These are phyloP conservation scores for Gaillardinia entomophila DNA, from an alignment of 805 yeast genomes.

Conservation along the genomic window DNA sequence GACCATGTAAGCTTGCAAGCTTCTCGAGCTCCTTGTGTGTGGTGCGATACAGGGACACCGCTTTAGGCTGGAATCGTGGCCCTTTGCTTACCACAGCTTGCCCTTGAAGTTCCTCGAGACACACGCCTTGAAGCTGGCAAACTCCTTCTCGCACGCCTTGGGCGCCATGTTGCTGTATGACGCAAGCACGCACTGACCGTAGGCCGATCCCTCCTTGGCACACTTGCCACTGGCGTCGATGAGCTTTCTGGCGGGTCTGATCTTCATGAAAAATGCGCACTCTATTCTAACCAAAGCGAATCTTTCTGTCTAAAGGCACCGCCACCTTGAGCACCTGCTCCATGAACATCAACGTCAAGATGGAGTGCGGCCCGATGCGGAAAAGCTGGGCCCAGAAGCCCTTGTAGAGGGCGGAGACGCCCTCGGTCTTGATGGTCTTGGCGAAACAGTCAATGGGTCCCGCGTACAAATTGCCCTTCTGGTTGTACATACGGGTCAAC, in stretches of 20 bases:
- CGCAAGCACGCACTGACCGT: constrained; percentile 51
- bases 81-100: constrained; percentile 16
- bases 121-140: constrained; percentile 44
- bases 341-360: constrained; percentile 86
- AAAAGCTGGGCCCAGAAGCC: constrained; percentile 92
- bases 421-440: constrained; percentile 80
- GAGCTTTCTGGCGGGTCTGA: constrained; percentile 39
- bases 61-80: too few relatives aligned
- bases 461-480: constrained; percentile 76
- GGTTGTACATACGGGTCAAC: constrained; percentile 91
- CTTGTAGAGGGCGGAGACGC: constrained; percentile 82
- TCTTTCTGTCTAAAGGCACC: constrained; percentile 21
- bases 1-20: too few relatives aligned
- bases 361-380: constrained; percentile 93
- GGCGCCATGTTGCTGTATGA: constrained; percentile 46
- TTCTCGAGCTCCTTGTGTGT: too few relatives aligned
- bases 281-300: not conserved
- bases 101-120: constrained; percentile 33
- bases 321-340: constrained; percentile 80
- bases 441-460: constrained; percentile 87
- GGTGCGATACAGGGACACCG: too few relatives aligned
- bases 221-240: constrained; percentile 36
- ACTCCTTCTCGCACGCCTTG: constrained; percentile 50
- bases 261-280: constrained; percentile 4
- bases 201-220: constrained; percentile 37